Evolutionary conservation across 371 early-diverging fungal species (phyloP).

Genomic region (Actinomortierella wolfii): DNA sequence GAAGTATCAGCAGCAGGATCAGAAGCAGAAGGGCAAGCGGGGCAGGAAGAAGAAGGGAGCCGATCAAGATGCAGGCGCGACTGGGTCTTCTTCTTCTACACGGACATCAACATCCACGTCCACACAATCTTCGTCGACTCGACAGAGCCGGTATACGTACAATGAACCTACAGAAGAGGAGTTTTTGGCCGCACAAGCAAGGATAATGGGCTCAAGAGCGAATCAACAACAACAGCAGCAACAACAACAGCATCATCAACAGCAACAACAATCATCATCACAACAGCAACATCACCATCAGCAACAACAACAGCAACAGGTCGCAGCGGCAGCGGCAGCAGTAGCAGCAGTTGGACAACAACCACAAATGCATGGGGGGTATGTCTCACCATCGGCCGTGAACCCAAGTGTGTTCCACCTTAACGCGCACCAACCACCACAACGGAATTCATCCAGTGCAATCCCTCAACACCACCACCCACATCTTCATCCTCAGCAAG

Average conservation of each 20-base stretch:
- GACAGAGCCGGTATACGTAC: slow-evolving; percentile 14
- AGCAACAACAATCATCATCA: background rate
- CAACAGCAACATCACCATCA: slow-evolving; percentile 5
- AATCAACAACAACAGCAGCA: background rate
- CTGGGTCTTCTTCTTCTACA: too few species aligned
- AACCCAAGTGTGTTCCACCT: too few species aligned
- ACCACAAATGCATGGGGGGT: too few species aligned
- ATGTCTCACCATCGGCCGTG: too few species aligned
- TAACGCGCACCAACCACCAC: too few species aligned
- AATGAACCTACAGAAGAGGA: slow-evolving; percentile 67
- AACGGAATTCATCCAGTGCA: too few species aligned
- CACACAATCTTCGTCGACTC: slow-evolving; percentile 8
- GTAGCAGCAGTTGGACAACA: too few species aligned
- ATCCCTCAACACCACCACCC: too few species aligned
- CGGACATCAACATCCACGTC: background rate
- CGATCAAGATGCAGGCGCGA: slow-evolving; percentile 2
- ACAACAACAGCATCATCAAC: slow-evolving; percentile 2
- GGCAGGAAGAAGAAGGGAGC: slow-evolving; percentile 9
- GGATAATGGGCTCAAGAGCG: slow-evolving; percentile 44
- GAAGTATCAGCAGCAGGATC: slow-evolving; percentile 41
- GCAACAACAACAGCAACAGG: slow-evolving; percentile 8
- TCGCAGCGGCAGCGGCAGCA: slow-evolving; percentile 2
- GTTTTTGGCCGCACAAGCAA: slow-evolving; percentile 59
- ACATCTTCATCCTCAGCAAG: too few species aligned
- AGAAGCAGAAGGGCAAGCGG: slow-evolving; percentile 11